Evolutionary conservation across 2,329 filamentous ascomycete species (phyloP).

Genomic region (Paramyrothecium sp.): DNA sequence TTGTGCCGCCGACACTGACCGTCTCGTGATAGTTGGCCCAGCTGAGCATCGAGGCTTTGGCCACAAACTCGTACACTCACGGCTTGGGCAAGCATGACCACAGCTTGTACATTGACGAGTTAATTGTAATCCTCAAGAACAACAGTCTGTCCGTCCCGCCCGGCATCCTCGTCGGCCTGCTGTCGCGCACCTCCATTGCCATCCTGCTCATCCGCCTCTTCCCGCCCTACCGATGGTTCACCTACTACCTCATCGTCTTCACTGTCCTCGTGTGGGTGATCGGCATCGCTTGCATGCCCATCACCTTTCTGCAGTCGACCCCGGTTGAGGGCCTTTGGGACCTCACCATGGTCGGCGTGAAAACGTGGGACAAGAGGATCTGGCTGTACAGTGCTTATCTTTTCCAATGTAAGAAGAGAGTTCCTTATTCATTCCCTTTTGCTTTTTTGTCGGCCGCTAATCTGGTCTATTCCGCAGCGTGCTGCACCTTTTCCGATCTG

Average conservation of each 20-base stretch:
- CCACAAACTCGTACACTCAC: background rate
- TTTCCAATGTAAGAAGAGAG: background rate
- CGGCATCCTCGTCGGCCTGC: background rate
- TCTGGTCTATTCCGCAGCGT: no score
- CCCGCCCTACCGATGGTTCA: background rate
- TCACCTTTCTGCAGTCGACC: background rate
- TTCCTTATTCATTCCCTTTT: background rate
- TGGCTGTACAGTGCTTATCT: background rate
- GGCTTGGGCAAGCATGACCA: background rate
- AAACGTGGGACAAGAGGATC: background rate
- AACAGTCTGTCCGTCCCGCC: background rate
- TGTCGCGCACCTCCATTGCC: background rate
- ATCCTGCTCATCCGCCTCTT: background rate
- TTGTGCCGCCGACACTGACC: background rate
- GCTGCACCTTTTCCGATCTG: conserved; percentile 9
- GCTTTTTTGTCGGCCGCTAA: no score
- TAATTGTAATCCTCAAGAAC: background rate
- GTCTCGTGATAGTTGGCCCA: background rate
- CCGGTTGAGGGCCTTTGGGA: background rate
- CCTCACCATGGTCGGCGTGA: background rate
- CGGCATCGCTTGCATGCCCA: background rate
- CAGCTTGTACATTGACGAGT: background rate
- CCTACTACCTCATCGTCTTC: background rate
- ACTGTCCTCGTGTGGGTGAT: background rate
- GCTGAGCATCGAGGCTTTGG: background rate